Conservation (phyloP, 768 basidiomycete species). For the Mycena albidolilacea region DNA sequence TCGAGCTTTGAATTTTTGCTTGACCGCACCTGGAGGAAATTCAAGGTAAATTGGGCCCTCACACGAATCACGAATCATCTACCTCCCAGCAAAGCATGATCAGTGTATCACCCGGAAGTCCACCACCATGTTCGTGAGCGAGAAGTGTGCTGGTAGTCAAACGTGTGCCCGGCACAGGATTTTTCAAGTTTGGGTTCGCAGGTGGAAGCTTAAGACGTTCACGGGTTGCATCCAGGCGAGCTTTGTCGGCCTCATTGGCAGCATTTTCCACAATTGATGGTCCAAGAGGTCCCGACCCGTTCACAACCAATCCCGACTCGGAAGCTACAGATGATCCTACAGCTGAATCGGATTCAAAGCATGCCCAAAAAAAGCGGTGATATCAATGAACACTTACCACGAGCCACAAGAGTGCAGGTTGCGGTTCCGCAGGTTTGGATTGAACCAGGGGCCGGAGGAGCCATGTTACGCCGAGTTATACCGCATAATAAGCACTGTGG, state of each 20-base stretch:
- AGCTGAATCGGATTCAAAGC: neutral
- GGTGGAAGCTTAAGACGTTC: neutral
- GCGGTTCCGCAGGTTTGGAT: conserved; percentile 2
- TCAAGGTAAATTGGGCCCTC: neutral
- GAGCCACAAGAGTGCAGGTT: neutral
- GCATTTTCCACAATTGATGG: neutral
- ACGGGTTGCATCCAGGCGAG: neutral
- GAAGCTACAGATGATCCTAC: neutral
- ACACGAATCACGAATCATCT: neutral
- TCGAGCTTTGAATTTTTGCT: neutral
- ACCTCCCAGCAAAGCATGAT: conserved; percentile 20
- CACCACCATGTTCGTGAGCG: conserved; percentile 8
- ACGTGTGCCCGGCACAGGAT: neutral
- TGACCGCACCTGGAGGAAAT: neutral
- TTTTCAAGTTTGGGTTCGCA: neutral
- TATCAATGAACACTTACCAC: neutral
- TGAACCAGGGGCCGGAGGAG: neutral
- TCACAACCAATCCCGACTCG: neutral
- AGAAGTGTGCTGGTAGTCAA: neutral
- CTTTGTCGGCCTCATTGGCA: neutral
- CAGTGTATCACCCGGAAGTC: conserved; percentile 10
- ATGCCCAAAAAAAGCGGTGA: neutral
- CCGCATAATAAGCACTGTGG: conserved; percentile 2
- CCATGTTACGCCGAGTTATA: conserved; percentile 6
- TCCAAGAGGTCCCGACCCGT: neutral